Percentiles rank a stretch among this genome's conserved stretches.
Evolutionary conservation across 352 stramenopile genomes (phyloP).

Genomic region (Globisporangium echinulatum): DNA sequence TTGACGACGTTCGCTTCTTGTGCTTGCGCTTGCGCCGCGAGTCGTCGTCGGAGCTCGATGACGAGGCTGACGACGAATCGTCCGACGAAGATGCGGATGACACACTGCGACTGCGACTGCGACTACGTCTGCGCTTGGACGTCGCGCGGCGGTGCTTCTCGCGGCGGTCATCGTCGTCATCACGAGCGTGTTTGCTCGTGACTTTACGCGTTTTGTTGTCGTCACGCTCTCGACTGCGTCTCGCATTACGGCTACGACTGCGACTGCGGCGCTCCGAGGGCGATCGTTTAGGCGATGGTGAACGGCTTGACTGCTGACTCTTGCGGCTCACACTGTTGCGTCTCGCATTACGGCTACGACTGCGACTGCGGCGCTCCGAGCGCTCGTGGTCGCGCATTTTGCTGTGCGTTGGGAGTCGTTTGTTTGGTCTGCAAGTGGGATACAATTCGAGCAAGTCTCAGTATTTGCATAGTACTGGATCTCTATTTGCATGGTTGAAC

Average conservation of each 20-base stretch:
- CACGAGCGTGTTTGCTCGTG: too few relatives aligned
- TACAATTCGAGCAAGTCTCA: not conserved
- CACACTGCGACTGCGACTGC: constrained; percentile 1
- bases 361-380: not conserved
- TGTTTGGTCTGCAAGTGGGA: not conserved
- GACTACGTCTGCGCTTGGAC: not conserved
- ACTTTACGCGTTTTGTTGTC: too few relatives aligned
- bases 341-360: constrained; percentile 7
- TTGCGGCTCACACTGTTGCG: not conserved
- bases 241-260: constrained; percentile 11
- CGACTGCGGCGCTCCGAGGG: constrained; percentile 1
- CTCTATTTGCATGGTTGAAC: not conserved
- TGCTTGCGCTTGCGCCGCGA: constrained; percentile 11
- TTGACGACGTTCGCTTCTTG: constrained; percentile 17
- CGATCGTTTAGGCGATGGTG: not conserved
- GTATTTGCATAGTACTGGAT: too few relatives aligned
- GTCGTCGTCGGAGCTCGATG: constrained; percentile 4
- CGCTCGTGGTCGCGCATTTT: not conserved
- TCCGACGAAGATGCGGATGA: constrained; percentile 24
- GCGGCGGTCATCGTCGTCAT: too few relatives aligned
- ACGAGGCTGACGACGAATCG: not conserved
- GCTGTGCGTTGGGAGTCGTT: too few relatives aligned
- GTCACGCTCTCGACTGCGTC: not conserved
- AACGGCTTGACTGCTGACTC: constrained; percentile 2
- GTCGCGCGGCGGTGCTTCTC: constrained; percentile 2